Evolutionary conservation across 2,329 filamentous ascomycete species (phyloP).

Genomic region (Dryadomyces quercus-mongolicae): DNA sequence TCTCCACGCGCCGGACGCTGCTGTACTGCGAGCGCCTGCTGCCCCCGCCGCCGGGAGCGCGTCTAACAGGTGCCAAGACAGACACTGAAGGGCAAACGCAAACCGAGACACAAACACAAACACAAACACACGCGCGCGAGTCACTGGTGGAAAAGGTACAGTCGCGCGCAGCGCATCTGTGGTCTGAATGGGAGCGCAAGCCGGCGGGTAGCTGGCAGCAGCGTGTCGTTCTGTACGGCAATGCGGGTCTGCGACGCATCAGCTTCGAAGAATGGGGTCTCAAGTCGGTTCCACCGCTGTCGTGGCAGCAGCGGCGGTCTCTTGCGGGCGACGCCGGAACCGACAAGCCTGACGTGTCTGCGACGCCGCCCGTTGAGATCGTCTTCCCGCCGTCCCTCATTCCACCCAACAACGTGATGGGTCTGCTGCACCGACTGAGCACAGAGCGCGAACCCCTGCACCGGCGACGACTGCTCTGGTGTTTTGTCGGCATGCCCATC

Average conservation of each 20-base stretch:
- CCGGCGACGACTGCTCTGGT: constrained; percentile 65
- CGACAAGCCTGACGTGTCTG: not conserved
- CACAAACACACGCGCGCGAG: not conserved
- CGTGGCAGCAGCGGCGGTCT: constrained; percentile 41
- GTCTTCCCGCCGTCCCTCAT: constrained; percentile 66
- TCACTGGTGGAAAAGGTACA: constrained; percentile 57
- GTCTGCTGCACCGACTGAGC: constrained; percentile 57
- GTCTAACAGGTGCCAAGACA: not conserved
- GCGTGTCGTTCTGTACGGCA: constrained; percentile 74
- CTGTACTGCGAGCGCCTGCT: constrained; percentile 74
- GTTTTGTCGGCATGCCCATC: constrained; percentile 70
- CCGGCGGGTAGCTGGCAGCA: constrained; percentile 73
- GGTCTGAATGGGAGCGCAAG: constrained; percentile 79
- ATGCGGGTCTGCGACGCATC: constrained; percentile 72
- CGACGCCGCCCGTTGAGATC: constrained; percentile 48
- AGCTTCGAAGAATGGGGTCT: constrained; percentile 97
- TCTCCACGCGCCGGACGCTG: constrained; percentile 81
- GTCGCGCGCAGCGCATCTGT: constrained; percentile 60
- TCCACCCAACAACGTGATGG: constrained; percentile 46
- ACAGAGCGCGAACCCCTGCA: constrained; percentile 74
- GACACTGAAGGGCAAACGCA: not conserved
- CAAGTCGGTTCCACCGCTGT: constrained; percentile 83
- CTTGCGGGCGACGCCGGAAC: constrained; percentile 37
- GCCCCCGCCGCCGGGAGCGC: not conserved
- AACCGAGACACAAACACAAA: not conserved